Evolutionary conservation across 208 protist genomes (phyloP), one percentile per base, ranked within the genome.

Genomic region (Trypanosoma cruzi): DNA sequence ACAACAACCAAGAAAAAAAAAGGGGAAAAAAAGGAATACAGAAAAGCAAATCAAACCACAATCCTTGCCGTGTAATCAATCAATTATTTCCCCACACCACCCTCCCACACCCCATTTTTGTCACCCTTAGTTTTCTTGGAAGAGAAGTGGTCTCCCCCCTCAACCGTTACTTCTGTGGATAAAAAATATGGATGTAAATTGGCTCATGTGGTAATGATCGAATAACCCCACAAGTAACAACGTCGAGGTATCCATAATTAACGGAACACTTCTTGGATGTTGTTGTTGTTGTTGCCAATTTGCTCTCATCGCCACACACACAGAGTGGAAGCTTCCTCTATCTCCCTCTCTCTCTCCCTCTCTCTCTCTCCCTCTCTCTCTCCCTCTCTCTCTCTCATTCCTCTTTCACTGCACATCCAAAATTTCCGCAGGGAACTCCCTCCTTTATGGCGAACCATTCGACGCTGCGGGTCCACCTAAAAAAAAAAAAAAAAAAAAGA

Each of bases 21-120:
- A 48, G 18, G 37, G 26, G n/a, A 52, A 64, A 64, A 64, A 64
- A 64, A 16, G 22, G 16, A 34, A 54, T 5, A 34, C 22, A 2
- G 44, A 42, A 6, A 59, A 46, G n/a, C 29, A 48, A 5, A 57
- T 14, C 2, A 48, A 52, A 50, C 11, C 40, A 44, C 40, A 20
- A 44, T 13, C 40, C 40, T 1, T 14, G 18, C 1, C 40, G 18
- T 20, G 40, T 14, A 14, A 14, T 13, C 40, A 14, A 1, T 44
- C 40, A 2, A 1, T 1, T 44, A 14, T 44, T 44, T 13, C 18
- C 36, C 40, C 18, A 20, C 40, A 20, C 11, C 40, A 7, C 40
- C 11, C 40, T 16, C 8, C 40, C 40, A 44, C 13, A 1, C 40
- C 18, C 11, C 40, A 20, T 44, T 44, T 1, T 44, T 44, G 8